phyloP scores from a whole-genome alignment of 805 yeast species.

The Candida oleophila region DNA sequence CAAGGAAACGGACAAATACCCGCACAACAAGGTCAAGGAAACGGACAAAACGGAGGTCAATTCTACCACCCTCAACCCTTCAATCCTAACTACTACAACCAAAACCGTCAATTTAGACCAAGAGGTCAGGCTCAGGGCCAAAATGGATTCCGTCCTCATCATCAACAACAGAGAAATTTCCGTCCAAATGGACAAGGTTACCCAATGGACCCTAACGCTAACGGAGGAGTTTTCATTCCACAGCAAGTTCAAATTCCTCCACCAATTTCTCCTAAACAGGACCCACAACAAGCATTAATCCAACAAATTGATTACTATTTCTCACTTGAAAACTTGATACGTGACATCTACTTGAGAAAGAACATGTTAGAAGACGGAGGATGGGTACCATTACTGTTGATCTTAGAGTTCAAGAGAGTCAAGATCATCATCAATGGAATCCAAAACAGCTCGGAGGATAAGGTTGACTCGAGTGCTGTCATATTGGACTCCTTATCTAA shows the following conservation, averaged over 20 bases:
- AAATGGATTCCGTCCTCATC: conserved; percentile 1
- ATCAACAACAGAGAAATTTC: conserved; percentile 15
- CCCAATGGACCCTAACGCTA: conserved; percentile 7
- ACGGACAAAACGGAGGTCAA: conserved; percentile 22
- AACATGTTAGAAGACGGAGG: conserved; percentile 84
- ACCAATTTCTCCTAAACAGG: conserved; percentile 47
- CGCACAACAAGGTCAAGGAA: conserved; percentile 15
- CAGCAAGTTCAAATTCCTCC: conserved; percentile 38
- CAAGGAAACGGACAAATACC: conserved; percentile 11
- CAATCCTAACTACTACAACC: conserved; percentile 24
- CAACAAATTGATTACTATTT: conserved; percentile 88
- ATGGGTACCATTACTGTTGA: conserved; percentile 59
- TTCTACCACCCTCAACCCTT: conserved; percentile 34
- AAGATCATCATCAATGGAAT: conserved; percentile 49
- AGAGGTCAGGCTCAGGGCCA: conserved; percentile 7
- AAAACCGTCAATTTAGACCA: conserved; percentile 29
- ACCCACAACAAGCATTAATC: conserved; percentile 43
- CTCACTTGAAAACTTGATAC: conserved; percentile 79
- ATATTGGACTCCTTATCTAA: conserved; percentile 53
- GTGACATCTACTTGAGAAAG: conserved; percentile 78
- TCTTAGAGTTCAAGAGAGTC: conserved; percentile 76
- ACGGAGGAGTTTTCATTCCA: conserved; percentile 17
- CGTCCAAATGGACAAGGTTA: conserved; percentile 12
- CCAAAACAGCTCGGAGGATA: conserved; percentile 29
- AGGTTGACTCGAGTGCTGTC: conserved; percentile 23